Evolutionary conservation across 345 rosid species (phyloP).

Genomic region (Clausena lansium): DNA sequence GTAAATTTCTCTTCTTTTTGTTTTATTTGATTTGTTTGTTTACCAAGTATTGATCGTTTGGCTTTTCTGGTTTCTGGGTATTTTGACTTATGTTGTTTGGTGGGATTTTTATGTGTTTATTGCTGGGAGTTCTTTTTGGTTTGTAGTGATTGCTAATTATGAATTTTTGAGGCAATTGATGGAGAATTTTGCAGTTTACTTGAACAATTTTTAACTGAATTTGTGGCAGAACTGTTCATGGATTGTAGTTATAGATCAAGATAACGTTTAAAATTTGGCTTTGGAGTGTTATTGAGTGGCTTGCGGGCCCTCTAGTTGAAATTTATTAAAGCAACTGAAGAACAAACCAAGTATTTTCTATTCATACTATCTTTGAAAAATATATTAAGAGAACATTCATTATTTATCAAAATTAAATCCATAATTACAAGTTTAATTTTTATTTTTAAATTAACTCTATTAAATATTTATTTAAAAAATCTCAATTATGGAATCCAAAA

Average conservation of each 20-base stretch:
- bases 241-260: background rate
- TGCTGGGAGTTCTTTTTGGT: background rate
- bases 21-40: constrained; percentile 5
- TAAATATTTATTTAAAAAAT: too few relatives aligned
- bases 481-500: too few relatives aligned
- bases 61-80: constrained; percentile 29
- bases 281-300: background rate
- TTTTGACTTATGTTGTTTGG: constrained; percentile 8
- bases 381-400: too few relatives aligned
- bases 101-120: background rate
- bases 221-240: background rate
- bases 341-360: background rate
- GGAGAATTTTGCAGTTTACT: background rate
- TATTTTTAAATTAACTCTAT: too few relatives aligned
- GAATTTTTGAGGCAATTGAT: background rate
- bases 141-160: background rate
- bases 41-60: constrained; percentile 16
- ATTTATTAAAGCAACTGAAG: background rate
- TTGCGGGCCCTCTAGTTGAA: background rate
- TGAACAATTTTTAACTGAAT: background rate
- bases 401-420: too few relatives aligned
- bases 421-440: too few relatives aligned
- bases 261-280: background rate
- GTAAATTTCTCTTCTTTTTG: constrained; percentile 30
- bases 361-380: too few relatives aligned